These are phyloP conservation scores for Cryphonectria radicalis DNA, from an alignment of 2,329 filamentous ascomycete genomes.

Conservation along the genomic window DNA sequence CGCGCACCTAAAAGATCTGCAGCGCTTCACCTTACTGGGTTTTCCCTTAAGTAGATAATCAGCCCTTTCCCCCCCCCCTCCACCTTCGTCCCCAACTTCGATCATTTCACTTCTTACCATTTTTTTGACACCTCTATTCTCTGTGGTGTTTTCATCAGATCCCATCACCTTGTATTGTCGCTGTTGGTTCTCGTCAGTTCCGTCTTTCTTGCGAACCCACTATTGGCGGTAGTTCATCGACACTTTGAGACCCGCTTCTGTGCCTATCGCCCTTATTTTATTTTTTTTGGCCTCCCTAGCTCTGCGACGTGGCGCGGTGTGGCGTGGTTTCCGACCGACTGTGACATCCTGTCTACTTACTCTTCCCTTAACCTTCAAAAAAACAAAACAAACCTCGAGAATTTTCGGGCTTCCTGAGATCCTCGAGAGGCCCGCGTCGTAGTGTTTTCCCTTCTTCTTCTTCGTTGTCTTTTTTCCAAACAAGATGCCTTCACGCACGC, in stretches of 20 bases:
- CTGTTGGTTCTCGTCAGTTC: not conserved
- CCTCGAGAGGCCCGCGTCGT: constrained; percentile 11
- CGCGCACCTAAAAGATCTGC: not conserved
- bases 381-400: not conserved
- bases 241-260: constrained; percentile 12
- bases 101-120: not conserved
- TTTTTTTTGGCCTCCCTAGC: no score
- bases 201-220: not conserved
- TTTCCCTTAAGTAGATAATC: not conserved
- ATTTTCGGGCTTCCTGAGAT: not conserved
- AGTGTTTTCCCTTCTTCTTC: not conserved
- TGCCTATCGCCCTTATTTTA: constrained; percentile 10
- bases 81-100: not conserved
- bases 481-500: constrained; percentile 75
- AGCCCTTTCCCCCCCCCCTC: not conserved
- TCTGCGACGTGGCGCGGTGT: constrained; percentile 14
- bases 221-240: not conserved
- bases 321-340: constrained; percentile 18
- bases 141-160: not conserved
- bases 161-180: not conserved
- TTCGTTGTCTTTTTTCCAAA: constrained; percentile 13
- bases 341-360: not conserved
- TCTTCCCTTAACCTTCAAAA: not conserved
- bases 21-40: constrained; percentile 14
- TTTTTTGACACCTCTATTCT: not conserved